phyloP scores from a whole-genome alignment of 192 early-diverging fungal species.

The Mortierella claussenii region DNA sequence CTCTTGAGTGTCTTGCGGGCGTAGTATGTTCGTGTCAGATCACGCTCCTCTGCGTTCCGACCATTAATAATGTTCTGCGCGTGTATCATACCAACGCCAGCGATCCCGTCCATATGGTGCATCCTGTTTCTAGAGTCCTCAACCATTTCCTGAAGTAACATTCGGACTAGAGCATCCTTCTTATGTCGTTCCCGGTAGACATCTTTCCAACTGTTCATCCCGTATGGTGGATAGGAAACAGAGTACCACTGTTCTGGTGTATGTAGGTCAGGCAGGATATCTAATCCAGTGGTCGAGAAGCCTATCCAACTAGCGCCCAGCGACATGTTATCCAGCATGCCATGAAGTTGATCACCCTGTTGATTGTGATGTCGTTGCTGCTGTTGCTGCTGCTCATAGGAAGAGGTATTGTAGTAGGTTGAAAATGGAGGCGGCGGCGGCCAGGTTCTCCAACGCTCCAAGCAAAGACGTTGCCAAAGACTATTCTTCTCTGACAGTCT shows the following conservation, averaged over 20 bases:
- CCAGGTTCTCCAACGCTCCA: slow-evolving; percentile 44
- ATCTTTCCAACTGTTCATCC: slow-evolving; percentile 20
- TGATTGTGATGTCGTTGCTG: not conserved
- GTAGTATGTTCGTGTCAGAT: slow-evolving; percentile 35
- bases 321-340: slow-evolving; percentile 14
- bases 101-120: slow-evolving; percentile 47
- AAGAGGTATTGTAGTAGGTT: slow-evolving; percentile 13
- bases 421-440: slow-evolving; percentile 22
- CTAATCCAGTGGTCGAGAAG: not conserved
- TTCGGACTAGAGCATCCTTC: slow-evolving; percentile 34
- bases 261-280: slow-evolving; percentile 18
- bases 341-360: not conserved
- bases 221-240: slow-evolving; percentile 19
- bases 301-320: not conserved
- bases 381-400: too few relatives aligned
- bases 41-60: slow-evolving; percentile 15
- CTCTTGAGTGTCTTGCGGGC: slow-evolving; percentile 36
- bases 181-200: slow-evolving; percentile 34
- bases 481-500: slow-evolving; percentile 31
- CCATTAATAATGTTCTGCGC: slow-evolving; percentile 43
- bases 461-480: slow-evolving; percentile 37
- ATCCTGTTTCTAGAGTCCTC: slow-evolving; percentile 42
- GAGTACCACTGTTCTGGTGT: slow-evolving; percentile 34
- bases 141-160: slow-evolving; percentile 33
- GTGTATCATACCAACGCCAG: slow-evolving; percentile 31